Conservation (phyloP, 2,329 filamentous ascomycete species). For the Colletotrichum sojae region DNA sequence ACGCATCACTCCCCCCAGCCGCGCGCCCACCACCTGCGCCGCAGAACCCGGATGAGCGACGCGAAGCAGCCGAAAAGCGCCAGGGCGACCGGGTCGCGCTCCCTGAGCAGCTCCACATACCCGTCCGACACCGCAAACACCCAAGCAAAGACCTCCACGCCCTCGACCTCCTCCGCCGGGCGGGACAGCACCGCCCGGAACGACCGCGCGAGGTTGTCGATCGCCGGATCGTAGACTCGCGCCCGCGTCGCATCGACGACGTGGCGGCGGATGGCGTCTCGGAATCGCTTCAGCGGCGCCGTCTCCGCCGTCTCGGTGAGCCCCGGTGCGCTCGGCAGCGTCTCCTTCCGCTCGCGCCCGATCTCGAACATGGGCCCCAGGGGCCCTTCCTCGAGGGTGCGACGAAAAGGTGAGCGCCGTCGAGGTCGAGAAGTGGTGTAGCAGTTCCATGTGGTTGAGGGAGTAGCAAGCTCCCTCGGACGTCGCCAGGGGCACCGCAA, state of each 20-base stretch:
- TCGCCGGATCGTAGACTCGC: neutral
- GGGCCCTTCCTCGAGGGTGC: neutral
- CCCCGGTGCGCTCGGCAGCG: no score
- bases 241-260: no score
- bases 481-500: no score
- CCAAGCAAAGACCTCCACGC: neutral
- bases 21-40: neutral
- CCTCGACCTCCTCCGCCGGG: neutral
- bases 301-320: no score
- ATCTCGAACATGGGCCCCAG: no score
- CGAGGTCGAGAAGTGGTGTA: neutral
- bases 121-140: neutral
- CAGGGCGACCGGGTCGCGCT: neutral
- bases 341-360: no score
- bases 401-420: neutral
- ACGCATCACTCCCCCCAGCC: neutral
- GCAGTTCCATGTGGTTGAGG: neutral
- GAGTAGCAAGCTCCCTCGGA: neutral
- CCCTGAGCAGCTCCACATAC: neutral
- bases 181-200: neutral
- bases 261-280: no score
- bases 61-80: neutral
- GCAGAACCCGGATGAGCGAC: neutral
- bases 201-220: neutral
- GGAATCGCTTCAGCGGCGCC: no score